Evolutionary conservation across 2,329 filamentous ascomycete species (phyloP).

Genomic region (Geosmithia putterillii): DNA sequence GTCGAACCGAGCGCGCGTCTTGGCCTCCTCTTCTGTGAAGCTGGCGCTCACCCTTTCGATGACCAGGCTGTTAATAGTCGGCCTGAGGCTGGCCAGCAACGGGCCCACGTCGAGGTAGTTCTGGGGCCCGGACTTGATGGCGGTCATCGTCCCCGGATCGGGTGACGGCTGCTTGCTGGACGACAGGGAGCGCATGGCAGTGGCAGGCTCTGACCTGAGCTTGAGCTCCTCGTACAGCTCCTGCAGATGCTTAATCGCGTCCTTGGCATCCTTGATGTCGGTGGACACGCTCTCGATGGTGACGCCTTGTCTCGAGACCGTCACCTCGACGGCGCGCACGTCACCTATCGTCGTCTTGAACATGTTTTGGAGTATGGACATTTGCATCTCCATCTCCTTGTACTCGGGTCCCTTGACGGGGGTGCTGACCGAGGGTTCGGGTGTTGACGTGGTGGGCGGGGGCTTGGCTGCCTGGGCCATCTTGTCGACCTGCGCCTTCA

Average conservation of each 20-base stretch:
- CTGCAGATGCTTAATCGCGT: neutral
- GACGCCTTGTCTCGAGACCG: neutral
- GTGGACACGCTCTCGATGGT: neutral
- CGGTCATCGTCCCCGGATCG: too few species aligned
- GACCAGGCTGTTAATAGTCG: too few species aligned
- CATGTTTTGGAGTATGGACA: neutral
- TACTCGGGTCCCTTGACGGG: neutral
- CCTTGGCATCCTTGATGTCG: neutral
- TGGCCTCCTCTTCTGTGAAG: neutral
- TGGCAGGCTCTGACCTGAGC: neutral
- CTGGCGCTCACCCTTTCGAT: too few species aligned
- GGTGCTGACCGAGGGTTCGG: neutral
- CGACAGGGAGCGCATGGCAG: too few species aligned
- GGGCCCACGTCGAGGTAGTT: neutral
- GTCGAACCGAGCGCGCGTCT: neutral
- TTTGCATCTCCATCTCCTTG: neutral
- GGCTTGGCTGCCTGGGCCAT: too few species aligned
- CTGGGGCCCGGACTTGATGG: too few species aligned
- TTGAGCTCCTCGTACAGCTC: neutral
- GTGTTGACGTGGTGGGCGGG: neutral
- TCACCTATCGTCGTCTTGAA: neutral
- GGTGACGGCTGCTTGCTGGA: neutral
- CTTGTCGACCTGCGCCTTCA: neutral
- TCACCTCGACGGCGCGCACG: neutral
- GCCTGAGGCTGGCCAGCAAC: too few species aligned